These are phyloP conservation scores for Cutaneotrichosporon cutaneum DNA, from an alignment of 1,284 basidiomycete genomes.

Conservation along the genomic window DNA sequence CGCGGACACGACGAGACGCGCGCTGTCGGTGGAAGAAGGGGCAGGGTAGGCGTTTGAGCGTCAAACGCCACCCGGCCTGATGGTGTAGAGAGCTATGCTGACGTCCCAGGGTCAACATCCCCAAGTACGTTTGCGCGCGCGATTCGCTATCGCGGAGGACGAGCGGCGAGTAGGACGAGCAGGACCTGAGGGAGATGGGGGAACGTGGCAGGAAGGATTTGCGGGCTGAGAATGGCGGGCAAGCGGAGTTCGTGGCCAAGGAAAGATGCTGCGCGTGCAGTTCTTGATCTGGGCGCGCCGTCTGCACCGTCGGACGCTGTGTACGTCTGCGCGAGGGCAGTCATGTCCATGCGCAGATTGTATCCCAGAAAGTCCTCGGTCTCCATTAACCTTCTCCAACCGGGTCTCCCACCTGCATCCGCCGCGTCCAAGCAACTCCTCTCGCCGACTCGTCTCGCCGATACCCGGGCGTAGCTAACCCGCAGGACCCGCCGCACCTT, in stretches of 20 bases:
- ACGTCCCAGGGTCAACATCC: conserved; percentile 19
- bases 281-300: neutral
- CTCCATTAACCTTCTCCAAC: too few species aligned
- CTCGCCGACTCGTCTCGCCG: neutral
- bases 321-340: neutral
- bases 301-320: neutral
- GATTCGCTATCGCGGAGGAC: neutral
- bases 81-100: conserved; percentile 1
- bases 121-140: conserved; percentile 15
- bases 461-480: conserved; percentile 5
- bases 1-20: neutral
- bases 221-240: neutral
- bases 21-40: conserved; percentile 3
- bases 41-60: neutral
- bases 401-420: neutral
- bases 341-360: neutral
- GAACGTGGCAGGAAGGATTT: neutral
- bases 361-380: neutral
- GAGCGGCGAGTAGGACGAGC: neutral
- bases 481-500: conserved; percentile 55
- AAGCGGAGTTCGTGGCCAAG: neutral
- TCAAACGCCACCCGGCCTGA: neutral
- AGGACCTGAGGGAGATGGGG: neutral
- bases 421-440: too few species aligned
- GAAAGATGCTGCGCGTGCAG: neutral